Conservation (phyloP, 306 rosid genomes). For the Ormosia emarginata region DNA sequence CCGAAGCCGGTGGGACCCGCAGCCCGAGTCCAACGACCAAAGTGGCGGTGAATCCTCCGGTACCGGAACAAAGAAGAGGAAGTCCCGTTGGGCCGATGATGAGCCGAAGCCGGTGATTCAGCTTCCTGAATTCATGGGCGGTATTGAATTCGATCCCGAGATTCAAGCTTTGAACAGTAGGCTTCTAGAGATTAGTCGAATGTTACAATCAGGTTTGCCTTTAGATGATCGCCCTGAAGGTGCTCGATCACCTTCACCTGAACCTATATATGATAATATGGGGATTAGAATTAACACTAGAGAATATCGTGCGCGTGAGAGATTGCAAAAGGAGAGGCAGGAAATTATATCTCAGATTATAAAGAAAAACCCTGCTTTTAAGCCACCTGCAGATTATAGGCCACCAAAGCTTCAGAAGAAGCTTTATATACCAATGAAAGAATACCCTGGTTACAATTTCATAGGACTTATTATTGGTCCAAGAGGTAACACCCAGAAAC, state of each 20-base stretch:
- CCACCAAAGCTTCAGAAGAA: constrained; percentile 99
- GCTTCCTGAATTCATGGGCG: constrained; percentile 95
- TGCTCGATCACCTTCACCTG: constrained; percentile 95
- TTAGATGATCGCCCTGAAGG: constrained; percentile 96
- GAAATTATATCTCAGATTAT: constrained; percentile 92
- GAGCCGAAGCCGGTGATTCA: constrained; percentile 89
- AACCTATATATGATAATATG: constrained; percentile 90
- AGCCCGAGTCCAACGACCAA: constrained; percentile 76
- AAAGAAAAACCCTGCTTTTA: constrained; percentile 87
- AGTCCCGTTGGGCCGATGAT: constrained; percentile 94
- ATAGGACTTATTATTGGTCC: constrained; percentile 97
- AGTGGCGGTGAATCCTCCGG: constrained; percentile 53
- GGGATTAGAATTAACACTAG: constrained; percentile 90
- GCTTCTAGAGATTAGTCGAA: constrained; percentile 87
- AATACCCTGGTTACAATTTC: constrained; percentile 92
- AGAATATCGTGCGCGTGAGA: constrained; percentile 93
- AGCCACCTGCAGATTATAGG: constrained; percentile 95
- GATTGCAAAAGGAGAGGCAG: constrained; percentile 84
- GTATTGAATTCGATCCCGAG: constrained; percentile 95
- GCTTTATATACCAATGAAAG: constrained; percentile 97
- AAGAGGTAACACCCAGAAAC: constrained; percentile 92
- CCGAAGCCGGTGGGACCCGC: constrained; percentile 97
- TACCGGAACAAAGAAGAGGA: constrained; percentile 67
- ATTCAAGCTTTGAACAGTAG: constrained; percentile 92
- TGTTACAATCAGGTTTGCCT: constrained; percentile 90